phyloP scores from a whole-genome alignment of 192 early-diverging fungal genomes.

The Dissophora ornata region DNA sequence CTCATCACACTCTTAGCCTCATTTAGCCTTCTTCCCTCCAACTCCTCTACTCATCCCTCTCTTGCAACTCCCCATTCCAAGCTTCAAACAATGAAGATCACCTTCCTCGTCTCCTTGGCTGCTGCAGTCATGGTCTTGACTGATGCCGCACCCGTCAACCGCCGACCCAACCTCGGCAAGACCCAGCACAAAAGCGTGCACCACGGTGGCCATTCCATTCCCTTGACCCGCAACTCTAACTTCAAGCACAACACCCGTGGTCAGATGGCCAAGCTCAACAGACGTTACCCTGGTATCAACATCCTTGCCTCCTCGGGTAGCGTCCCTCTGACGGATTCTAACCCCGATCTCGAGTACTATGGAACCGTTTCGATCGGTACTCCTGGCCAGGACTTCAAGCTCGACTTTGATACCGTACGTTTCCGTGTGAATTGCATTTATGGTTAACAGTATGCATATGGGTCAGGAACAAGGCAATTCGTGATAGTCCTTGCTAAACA shows the following conservation, averaged over 20 bases:
- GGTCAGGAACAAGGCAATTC: too few relatives aligned
- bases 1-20: too few relatives aligned
- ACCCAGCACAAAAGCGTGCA: too few relatives aligned
- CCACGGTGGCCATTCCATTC: slow-evolving; percentile 13
- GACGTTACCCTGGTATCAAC: not conserved
- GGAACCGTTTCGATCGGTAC: slow-evolving; percentile 50
- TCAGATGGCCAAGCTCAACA: slow-evolving; percentile 23
- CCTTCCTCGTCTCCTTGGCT: slow-evolving; percentile 22
- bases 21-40: too few relatives aligned
- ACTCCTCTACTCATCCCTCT: too few relatives aligned
- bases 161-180: too few relatives aligned
- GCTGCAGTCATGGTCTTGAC: slow-evolving; percentile 16
- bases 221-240: slow-evolving; percentile 26
- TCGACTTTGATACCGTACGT: slow-evolving; percentile 48
- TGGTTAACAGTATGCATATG: not conserved
- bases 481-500: too few relatives aligned
- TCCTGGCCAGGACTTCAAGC: slow-evolving; percentile 38
- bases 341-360: slow-evolving; percentile 56
- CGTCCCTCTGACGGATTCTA: slow-evolving; percentile 40
- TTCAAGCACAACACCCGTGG: slow-evolving; percentile 37
- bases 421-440: not conserved
- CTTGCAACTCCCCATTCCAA: too few relatives aligned
- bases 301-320: slow-evolving; percentile 8
- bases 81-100: slow-evolving; percentile 23
- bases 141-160: slow-evolving; percentile 10